Evolutionary conservation across 331 rosid genomes (phyloP), one percentile per base, ranked within the genome.

Genomic region (Malus hybrid): DNA sequence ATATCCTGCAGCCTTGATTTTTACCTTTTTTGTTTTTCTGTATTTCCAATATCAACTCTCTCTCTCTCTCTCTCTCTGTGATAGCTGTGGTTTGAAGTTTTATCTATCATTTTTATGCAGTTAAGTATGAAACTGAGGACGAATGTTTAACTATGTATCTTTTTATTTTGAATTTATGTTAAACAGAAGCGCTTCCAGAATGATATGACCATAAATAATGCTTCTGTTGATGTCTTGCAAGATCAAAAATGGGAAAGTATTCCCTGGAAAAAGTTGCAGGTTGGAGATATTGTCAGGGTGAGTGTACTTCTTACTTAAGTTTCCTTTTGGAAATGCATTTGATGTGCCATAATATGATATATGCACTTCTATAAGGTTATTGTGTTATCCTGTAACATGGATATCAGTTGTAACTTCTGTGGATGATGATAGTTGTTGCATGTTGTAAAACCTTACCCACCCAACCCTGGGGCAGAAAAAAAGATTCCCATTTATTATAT

Each of bases 181-280:
- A 74, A 73, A 84, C 96, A 93, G 98, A 93, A 93, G 82, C 98
- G 98, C 56, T 85, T 93, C 78, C 97, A 90, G 88, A 93, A 89
- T 84, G 98, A 93, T 76, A 83, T 90, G 98, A 44, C 92, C 33
- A 76, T 93, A 76, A 93, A 93, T 79, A 93, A 87, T 76, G 83
- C 85, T 84, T 46, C 28, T 59, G 84, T 93, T 60, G 91, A 93
- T 48, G 88, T 93, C 69, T 78, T 93, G 84, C 97, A 87, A 86
- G 90, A 86, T 83, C 89, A 89, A 79, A 83, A 85, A 83, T 93
- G 98, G 98, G 92, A 80, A 77, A 78, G 85, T 63, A 83, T 86
- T 70, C 91, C 95, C n/a, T 93, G 98, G 98, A 93, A 93, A 85
- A 87, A 76, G 82, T 83, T 93, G 83, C 98, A 90, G 82, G 98